These are phyloP conservation scores for Anisodus acutangulus DNA, from an alignment of 257 asterid species.

Conservation along the genomic window DNA sequence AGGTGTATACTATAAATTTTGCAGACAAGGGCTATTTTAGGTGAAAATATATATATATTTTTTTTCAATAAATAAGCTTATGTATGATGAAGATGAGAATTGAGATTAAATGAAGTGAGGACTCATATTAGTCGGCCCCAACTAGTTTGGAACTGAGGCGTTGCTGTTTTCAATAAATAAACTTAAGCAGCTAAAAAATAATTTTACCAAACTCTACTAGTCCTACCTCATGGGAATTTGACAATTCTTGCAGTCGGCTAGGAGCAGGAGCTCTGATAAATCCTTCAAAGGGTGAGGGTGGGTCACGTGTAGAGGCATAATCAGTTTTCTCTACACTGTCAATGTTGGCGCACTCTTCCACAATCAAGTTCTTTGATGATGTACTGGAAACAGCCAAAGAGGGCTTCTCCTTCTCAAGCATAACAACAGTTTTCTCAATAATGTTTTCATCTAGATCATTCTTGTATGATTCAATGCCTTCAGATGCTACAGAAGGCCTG, in stretches of 20 bases:
- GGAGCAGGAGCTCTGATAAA: conserved; percentile 44
- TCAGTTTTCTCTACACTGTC: conserved; percentile 44
- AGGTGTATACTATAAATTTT: neutral
- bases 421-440: conserved; percentile 80
- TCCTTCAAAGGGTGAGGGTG: conserved; percentile 46
- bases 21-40: neutral
- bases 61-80: neutral
- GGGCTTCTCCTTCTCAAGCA: conserved; percentile 77
- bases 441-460: conserved; percentile 60
- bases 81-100: neutral
- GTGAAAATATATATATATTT: neutral
- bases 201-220: neutral
- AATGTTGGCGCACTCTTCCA: conserved; percentile 33
- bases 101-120: too few species aligned
- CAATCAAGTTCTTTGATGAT: conserved; percentile 45
- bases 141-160: too few species aligned
- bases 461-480: conserved; percentile 44
- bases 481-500: conserved; percentile 42
- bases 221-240: conserved; percentile 58
- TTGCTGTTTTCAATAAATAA: too few species aligned
- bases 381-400: conserved; percentile 45
- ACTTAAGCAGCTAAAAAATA: neutral
- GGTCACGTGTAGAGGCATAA: conserved; percentile 48
- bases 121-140: too few species aligned
- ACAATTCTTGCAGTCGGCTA: conserved; percentile 41